phyloP scores from a whole-genome alignment of 176 grass and related monocot species.

The Musa itinerans region DNA sequence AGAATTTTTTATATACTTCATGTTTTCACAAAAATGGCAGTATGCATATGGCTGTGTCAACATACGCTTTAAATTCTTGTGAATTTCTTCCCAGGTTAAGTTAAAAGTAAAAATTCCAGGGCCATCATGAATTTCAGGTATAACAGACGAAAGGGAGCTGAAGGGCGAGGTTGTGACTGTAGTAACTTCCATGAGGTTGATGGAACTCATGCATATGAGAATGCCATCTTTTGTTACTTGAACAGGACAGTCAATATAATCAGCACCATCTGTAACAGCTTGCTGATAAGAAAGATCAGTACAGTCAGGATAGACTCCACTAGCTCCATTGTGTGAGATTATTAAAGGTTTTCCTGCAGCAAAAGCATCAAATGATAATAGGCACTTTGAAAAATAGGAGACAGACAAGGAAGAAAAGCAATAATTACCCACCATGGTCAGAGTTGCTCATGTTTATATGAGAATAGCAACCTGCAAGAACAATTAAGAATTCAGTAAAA shows the following conservation, averaged over 20 bases:
- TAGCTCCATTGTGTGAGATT: slow-evolving; percentile 90
- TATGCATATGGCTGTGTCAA: not conserved
- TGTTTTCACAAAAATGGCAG: not conserved
- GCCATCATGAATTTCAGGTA: slow-evolving; percentile 47
- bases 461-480: slow-evolving; percentile 61
- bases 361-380: slow-evolving; percentile 1
- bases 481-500: slow-evolving; percentile 32
- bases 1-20: not conserved
- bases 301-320: slow-evolving; percentile 82
- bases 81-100: slow-evolving; percentile 78
- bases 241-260: slow-evolving; percentile 86
- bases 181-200: slow-evolving; percentile 65
- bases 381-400: not conserved
- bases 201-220: slow-evolving; percentile 70
- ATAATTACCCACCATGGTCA: slow-evolving; percentile 47
- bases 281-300: slow-evolving; percentile 84
- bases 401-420: not conserved
- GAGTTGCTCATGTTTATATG: slow-evolving; percentile 33
- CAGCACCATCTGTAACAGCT: slow-evolving; percentile 62
- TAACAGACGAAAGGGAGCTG: slow-evolving; percentile 25
- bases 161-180: slow-evolving; percentile 53
- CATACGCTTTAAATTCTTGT: slow-evolving; percentile 64
- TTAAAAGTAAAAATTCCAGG: slow-evolving; percentile 80
- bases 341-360: slow-evolving; percentile 58
- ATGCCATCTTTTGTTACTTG: slow-evolving; percentile 84